Conservation (phyloP, 179 eudicot genomes). For the Gypsophila paniculata region DNA sequence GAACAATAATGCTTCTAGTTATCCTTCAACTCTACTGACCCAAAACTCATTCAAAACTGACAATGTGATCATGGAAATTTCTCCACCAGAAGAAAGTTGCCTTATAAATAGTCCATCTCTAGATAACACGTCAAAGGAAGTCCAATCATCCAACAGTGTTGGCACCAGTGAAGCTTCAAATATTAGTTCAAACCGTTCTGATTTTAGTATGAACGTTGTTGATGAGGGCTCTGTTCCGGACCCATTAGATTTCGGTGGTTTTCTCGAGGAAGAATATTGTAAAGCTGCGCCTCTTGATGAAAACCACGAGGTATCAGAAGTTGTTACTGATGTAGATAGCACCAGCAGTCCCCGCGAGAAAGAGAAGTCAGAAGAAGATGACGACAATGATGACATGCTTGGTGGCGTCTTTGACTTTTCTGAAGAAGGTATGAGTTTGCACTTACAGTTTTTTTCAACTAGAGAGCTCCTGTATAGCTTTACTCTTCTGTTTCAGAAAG, state of each 20-base stretch:
- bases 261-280: conserved; percentile 81
- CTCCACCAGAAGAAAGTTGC: conserved; percentile 45
- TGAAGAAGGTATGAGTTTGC: conserved; percentile 67
- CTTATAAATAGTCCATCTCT: conserved; percentile 52
- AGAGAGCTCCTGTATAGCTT: background rate
- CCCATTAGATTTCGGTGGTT: conserved; percentile 61
- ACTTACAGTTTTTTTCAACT: background rate
- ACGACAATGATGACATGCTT: conserved; percentile 75
- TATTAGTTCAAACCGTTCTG: conserved; percentile 72
- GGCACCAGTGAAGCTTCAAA: conserved; percentile 64
- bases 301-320: conserved; percentile 48
- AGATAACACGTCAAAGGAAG: conserved; percentile 36
- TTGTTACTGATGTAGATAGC: conserved; percentile 58
- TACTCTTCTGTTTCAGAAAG: background rate
- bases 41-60: conserved; percentile 35
- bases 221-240: conserved; percentile 59
- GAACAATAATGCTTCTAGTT: conserved; percentile 29
- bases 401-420: conserved; percentile 90
- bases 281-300: conserved; percentile 52
- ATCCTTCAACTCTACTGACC: conserved; percentile 38
- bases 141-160: conserved; percentile 52
- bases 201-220: conserved; percentile 62
- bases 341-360: conserved; percentile 50
- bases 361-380: conserved; percentile 75
- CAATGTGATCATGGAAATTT: conserved; percentile 35